Base-by-base conservation (phyloP, 257 asterid species). In the Salvia splendens region DNA sequence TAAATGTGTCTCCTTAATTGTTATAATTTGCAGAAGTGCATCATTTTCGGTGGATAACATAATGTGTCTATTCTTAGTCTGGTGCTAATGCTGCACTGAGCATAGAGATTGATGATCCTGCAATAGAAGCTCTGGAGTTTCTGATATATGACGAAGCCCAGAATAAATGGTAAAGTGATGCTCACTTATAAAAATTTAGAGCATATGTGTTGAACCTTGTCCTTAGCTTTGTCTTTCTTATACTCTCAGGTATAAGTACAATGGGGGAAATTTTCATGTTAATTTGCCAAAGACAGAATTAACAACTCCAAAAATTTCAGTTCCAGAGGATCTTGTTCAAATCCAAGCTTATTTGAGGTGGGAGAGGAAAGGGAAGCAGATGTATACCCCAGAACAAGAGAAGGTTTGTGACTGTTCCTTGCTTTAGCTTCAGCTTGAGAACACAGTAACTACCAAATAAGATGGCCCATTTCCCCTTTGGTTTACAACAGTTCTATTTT, bases 241-340 rank as follows among this genome's bases (percentile, higher is more conserved):
- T 61, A 63, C 47, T 56, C 68, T 65, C 81, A 94, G 99, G 99
- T 88, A 86, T 77, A 94, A 94, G 82, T 70, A 88, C 74, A 84
- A 89, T 67, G 96, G 96, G 33, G 83, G 85, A 8, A 94, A 94
- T 73, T 88, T 94, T 79, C 70, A 52, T 59, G 79, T 94, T 75
- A 70, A 79, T 41, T 71, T 94, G 61, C 87, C 96, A 8, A 65
- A 68, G 72, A 24, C 79, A 75, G 84, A 79, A 47, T 65, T 73
- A 65, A 69, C 64, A 51, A 68, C 73, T 64, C 54, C 82, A 68
- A 69, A 81, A 67, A 77, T 75, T 78, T 88, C 96, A 2, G 86
- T 88, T 60, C 96, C 99, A 17, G 99, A 91, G 81, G 99, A 94
- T 78, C 98, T 94, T 83, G 99, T 94, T 45, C 95, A 88, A 85